Base-by-base conservation (phyloP, 192 early-diverging fungal genomes). In the Coemansia sp. region DNA sequence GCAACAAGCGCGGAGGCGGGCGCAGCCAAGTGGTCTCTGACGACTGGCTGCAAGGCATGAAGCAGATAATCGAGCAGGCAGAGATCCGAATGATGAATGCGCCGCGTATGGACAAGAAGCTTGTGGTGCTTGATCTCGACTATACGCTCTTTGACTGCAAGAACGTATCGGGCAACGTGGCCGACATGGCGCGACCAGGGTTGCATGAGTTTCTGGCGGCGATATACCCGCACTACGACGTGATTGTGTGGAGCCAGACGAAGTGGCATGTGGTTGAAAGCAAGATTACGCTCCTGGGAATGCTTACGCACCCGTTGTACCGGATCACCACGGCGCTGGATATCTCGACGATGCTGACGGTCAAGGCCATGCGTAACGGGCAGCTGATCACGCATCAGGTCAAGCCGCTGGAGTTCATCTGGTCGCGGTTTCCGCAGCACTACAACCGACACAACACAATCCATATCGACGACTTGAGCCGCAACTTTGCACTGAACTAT, bases 221-320 rank as follows among this genome's bases (percentile, higher is more conserved):
- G 0, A 67, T 83, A 0, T 86, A 87, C 59, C 82, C 82, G 38
- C 71, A 85, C 59, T 91, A 88, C 53, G 89, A 89, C 57, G 74
- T 89, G 53, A 84, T 88, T 9, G 83, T 91, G 45, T 91, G 89
- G 89, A 86, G 85, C 59, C 89, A 91, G 63, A 91, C 89, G 0
- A 73, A 72, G 24, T 88, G 87, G 87, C 81, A 77, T 37, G 83
- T 81, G 13, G 65, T 91, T 10, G 87, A 91, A 51, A 83, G 84
- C 65, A 91, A 91, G 44, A 85, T 91, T 18, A 91, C 87, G 9
- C 70, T 86, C 27, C 66, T 88, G 63, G 88, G 88, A 19, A 74
- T 88, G 60, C 62, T 88, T 49, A 79, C 73, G 17, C 83, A 86
- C 54, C 66, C 85, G 4, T 59, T 73, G 15, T 89, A 89, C 63